Evolutionary conservation across 352 stramenopile species (phyloP), one percentile per base, ranked within the genome.

Genomic region (Globisporangium irregulare): DNA sequence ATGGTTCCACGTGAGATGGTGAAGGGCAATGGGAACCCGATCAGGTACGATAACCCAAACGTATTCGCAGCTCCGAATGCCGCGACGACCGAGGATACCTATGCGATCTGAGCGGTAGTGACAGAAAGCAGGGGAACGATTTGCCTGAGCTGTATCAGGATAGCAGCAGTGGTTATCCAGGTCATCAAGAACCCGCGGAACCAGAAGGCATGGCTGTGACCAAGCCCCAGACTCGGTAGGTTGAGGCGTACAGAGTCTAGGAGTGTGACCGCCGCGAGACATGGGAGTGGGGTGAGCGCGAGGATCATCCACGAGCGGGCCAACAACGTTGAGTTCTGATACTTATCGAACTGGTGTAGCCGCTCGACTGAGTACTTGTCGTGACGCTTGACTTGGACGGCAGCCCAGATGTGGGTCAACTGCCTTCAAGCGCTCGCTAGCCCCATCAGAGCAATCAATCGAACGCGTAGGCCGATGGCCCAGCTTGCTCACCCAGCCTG

Each of bases 321-420:
- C 4, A 24, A 14, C 25, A 22, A 15, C 10, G 9, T 20, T 29
- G 20, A 22, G 6, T n/a, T 27, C 10, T 58, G 25, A 29, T 58
- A 66, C 5, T 18, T 18, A 14, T 50, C 12, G 18, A 66, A 32
- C 48, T 57, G 8, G 0, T 36, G 3, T 9, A 75, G 29, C 0
- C 65, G 69, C 46, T 68, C 51, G 24, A 72, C 46, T 20, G 65
- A 69, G 60, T 67, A 72, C 27, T 51, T 62, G 50, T 61, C 65
- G 12, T 75, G 60, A 7, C 71, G 65, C 50, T 75, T 65, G 20
- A 72, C 60, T 57, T 75, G 65, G 1, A 62, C 3, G 0, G 53
- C 32, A 36, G 62, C 65, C 69, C 69, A 75, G 46, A 15, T 1
- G 53, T 58, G 24, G 0, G 25, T 12, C 8, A 15, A 22, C 20